Conservation (phyloP, 257 asterid species). For the Coffea canephora region DNA sequence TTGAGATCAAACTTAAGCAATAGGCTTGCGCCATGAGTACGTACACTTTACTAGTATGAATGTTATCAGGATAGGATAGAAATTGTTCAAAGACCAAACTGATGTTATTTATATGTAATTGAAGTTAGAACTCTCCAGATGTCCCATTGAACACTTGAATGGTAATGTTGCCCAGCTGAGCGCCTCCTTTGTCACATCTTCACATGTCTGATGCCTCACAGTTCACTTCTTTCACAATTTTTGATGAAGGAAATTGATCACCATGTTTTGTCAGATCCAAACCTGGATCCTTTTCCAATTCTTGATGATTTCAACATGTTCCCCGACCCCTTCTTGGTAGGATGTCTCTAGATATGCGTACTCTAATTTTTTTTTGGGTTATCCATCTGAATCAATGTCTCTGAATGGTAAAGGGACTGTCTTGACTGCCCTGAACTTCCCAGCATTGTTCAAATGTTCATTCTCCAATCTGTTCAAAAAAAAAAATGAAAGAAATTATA, state of each 20-base stretch:
- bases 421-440: constrained; percentile 87
- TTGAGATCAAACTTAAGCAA: neutral
- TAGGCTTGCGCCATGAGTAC: neutral
- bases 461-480: constrained; percentile 66
- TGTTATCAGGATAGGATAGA: neutral
- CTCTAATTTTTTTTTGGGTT: constrained; percentile 13
- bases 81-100: neutral
- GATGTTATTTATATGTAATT: neutral
- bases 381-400: constrained; percentile 66
- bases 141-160: neutral
- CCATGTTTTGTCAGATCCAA: neutral
- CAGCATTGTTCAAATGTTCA: constrained; percentile 90
- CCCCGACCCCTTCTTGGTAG: constrained; percentile 11
- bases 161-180: neutral
- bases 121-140: neutral
- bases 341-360: constrained; percentile 9
- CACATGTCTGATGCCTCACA: neutral
- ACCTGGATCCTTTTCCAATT: neutral
- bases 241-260: constrained; percentile 11
- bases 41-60: neutral
- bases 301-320: constrained; percentile 8
- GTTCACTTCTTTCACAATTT: constrained; percentile 12
- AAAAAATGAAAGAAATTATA: neutral
- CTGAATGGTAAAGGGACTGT: constrained; percentile 87
- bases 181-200: neutral